Evolutionary conservation across 106 monocot genomes (phyloP), one percentile per base, ranked within the genome.

Genomic region (Dendrobium chrysotoxum): DNA sequence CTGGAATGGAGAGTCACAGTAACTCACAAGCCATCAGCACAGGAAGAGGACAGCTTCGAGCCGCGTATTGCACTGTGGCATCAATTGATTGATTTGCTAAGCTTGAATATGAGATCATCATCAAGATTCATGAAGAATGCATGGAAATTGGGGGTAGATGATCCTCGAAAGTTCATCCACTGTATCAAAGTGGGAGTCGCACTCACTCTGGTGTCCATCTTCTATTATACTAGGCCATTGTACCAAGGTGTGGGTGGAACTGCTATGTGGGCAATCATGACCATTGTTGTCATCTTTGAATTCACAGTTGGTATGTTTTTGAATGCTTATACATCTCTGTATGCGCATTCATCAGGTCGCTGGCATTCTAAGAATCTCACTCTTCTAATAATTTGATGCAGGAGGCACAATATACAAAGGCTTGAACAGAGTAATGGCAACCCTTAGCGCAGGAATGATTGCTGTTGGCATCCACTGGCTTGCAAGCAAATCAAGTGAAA

Each of bases 401-500:
- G 93, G 93, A 83, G 93, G 93, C 53, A 58, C 83, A 50, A 73
- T 90, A 13, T 90, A 90, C 79, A 93, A 93, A 79, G 93, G 87
- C 41, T 64, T 90, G 38, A 93, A 93, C 79, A 79, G 90, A 76
- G 80, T 84, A 53, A 40, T 79, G 1, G 90, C 90, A 7, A 90
- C 90, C 26, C 50, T 61, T 4, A 81, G 53, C 3, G 93, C 88
- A 0, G 88, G 90, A 3, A 40, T 72, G 40, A 61, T 93, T 2
- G 90, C 88, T 4, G 26, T 89, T 3, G 90, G 86, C 0, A 28
- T 90, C 20, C 86, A 88, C 26, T 64, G 64, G 64, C 64, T 64
- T 6, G 64, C 64, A 26, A 23, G 23, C 64, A 64, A 64, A 64
- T 64, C 64, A 64, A 26, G 13, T 10, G 25, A 64, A 64, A 85